These are phyloP conservation scores for Rhodosorus marinus DNA, from an alignment of 23 red algal genomes.

Conservation along the genomic window DNA sequence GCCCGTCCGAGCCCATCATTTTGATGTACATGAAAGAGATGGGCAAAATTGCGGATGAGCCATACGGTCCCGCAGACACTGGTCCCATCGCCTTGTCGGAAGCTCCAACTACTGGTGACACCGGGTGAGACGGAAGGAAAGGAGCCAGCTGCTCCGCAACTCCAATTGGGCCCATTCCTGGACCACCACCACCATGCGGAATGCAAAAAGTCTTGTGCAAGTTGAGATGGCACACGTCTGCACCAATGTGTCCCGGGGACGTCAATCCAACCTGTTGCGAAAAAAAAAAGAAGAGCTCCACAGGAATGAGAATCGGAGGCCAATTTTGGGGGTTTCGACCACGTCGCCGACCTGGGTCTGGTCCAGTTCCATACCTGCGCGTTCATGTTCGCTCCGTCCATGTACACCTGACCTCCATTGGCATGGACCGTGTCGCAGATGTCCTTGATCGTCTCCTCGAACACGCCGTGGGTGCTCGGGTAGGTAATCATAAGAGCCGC, in stretches of 20 bases:
- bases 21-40: conserved; percentile 99
- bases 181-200: conserved; percentile 93
- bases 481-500: conserved; percentile 95
- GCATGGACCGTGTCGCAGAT: conserved; percentile 72
- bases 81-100: conserved; percentile 26
- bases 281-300: no score
- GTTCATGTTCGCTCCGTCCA: conserved; percentile 99
- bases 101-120: conserved; percentile 29
- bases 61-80: conserved; percentile 77
- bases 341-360: no score
- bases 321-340: no score
- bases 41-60: conserved; percentile 90
- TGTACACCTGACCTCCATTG: conserved; percentile 97
- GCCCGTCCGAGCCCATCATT: conserved; percentile 93
- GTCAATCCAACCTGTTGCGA: conserved; percentile 79
- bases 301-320: no score
- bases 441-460: conserved; percentile 91
- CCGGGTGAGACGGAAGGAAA: conserved; percentile 89
- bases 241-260: conserved; percentile 94
- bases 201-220: conserved; percentile 99
- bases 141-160: conserved; percentile 87
- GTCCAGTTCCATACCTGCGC: no score
- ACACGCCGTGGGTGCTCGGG: conserved; percentile 95
- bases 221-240: conserved; percentile 97
- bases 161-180: conserved; percentile 95